A percentile compares a stretch with the other conserved stretches of the same genome.
Evolutionary conservation across 2,329 filamentous ascomycete genomes (phyloP).

Genomic region (Ophiostoma tasmaniense): DNA sequence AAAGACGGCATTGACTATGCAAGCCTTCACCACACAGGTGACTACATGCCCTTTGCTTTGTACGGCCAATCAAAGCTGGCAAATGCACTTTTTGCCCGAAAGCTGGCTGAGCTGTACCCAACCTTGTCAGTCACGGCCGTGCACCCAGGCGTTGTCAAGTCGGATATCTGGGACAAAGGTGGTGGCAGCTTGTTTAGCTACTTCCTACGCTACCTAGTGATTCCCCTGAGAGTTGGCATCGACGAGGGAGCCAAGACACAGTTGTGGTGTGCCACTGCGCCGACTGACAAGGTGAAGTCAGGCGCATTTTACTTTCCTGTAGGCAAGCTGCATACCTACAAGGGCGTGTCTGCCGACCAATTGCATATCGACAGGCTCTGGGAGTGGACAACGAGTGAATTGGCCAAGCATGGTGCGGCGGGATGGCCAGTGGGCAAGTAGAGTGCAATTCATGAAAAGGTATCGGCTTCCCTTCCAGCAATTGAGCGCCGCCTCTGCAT

Average conservation of each 20-base stretch:
- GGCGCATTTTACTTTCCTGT: conserved; percentile 31
- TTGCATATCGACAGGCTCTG: conserved; percentile 30
- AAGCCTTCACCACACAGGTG: conserved; percentile 18
- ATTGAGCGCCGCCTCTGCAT: no score
- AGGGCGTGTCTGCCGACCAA: conserved; percentile 24
- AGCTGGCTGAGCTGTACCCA: conserved; percentile 26
- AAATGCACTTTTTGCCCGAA: conserved; percentile 27
- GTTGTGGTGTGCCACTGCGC: conserved; percentile 33
- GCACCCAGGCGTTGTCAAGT: conserved; percentile 11
- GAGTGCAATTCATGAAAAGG: neutral
- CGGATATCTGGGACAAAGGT: conserved; percentile 7
- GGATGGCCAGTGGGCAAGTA: conserved; percentile 5
- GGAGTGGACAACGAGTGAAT: conserved; percentile 31
- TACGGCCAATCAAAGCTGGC: conserved; percentile 34
- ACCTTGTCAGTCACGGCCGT: conserved; percentile 22
- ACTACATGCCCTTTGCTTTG: conserved; percentile 27
- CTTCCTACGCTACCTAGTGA: conserved; percentile 14
- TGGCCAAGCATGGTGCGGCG: conserved; percentile 11
- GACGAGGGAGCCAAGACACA: conserved; percentile 33
- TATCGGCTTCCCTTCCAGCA: neutral
- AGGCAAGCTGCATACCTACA: conserved; percentile 23
- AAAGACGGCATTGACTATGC: neutral
- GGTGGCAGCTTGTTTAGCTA: neutral
- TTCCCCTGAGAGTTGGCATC: conserved; percentile 14
- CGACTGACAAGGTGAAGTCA: conserved; percentile 25